phyloP scores from a whole-genome alignment of 2,329 filamentous ascomycete species.

The Aspergillus sp. region DNA sequence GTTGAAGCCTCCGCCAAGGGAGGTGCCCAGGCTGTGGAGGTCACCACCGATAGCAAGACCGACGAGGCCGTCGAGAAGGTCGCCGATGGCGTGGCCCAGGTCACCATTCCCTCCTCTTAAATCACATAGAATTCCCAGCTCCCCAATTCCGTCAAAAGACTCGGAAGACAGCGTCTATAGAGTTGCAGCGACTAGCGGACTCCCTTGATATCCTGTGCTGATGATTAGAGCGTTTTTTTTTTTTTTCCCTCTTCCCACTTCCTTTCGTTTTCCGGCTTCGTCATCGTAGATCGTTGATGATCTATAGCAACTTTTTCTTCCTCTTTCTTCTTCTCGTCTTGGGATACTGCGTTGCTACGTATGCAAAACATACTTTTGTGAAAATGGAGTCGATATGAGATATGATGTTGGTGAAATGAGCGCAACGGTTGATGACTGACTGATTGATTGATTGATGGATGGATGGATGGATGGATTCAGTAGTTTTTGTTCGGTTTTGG shows the following conservation, averaged over 20 bases:
- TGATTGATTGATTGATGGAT: neutral
- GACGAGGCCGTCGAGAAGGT: conserved; percentile 44
- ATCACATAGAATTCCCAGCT: conserved; percentile 5
- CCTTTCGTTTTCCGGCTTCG: neutral
- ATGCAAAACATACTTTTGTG: neutral
- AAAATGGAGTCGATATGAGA: conserved; percentile 6
- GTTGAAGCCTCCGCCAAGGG: conserved; percentile 43
- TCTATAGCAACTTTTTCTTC: neutral
- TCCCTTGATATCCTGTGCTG: conserved; percentile 4
- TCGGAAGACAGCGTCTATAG: conserved; percentile 1
- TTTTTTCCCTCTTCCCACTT: neutral
- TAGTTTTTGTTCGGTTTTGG: neutral
- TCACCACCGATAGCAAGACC: conserved; percentile 25
- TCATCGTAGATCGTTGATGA: neutral
- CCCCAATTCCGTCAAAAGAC: neutral
- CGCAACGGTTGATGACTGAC: neutral
- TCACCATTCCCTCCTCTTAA: conserved; percentile 45
- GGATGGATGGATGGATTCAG: neutral
- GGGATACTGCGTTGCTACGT: neutral
- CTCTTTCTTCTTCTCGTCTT: neutral
- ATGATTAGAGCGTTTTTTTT: conserved; percentile 10
- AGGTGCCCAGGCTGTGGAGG: conserved; percentile 30
- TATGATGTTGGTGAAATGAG: conserved; percentile 11
- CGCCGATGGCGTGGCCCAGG: conserved; percentile 45
- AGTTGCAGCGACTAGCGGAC: neutral